phyloP scores from a whole-genome alignment of 768 basidiomycete genomes.

The Termitomyces sp. region DNA sequence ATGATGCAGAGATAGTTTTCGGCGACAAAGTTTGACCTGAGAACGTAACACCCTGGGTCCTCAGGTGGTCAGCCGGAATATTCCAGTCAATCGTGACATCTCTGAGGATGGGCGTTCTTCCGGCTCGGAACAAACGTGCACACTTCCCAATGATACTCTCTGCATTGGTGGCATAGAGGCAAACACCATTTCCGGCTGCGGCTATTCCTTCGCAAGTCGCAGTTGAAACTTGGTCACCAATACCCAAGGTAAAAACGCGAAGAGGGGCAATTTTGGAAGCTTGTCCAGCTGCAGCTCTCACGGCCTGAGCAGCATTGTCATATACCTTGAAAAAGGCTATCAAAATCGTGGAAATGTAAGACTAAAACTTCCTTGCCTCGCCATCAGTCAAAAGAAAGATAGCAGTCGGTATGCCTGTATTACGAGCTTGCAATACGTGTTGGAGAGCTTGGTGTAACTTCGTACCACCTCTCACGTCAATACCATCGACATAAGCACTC shows the following conservation, averaged over 20 bases:
- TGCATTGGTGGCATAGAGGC: conserved; percentile 36
- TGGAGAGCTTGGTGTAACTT: conserved; percentile 38
- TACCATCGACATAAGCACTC: conserved; percentile 31
- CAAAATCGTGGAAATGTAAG: background rate
- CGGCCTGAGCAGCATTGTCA: conserved; percentile 16
- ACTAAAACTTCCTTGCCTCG: conserved; percentile 21
- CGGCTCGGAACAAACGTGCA: conserved; percentile 43
- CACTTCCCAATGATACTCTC: conserved; percentile 46
- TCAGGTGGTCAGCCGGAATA: conserved; percentile 20
- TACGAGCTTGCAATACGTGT: conserved; percentile 29
- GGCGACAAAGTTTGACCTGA: conserved; percentile 13
- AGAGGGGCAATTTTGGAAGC: conserved; percentile 25
- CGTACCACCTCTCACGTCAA: conserved; percentile 48
- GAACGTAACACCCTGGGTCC: conserved; percentile 13
- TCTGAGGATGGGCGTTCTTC: conserved; percentile 39
- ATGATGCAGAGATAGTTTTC: conserved; percentile 17
- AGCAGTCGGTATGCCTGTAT: conserved; percentile 31
- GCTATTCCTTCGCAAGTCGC: conserved; percentile 52
- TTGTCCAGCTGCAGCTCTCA: conserved; percentile 25
- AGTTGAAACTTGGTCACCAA: conserved; percentile 44
- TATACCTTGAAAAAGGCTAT: conserved; percentile 15
- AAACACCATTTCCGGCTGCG: conserved; percentile 43
- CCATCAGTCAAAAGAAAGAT: conserved; percentile 61
- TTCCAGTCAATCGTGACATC: conserved; percentile 48
- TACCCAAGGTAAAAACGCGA: conserved; percentile 55